Evolutionary conservation across 2,329 filamentous ascomycete genomes (phyloP), one percentile per base, ranked within the genome.

Genomic region (Pyrenochaeta sp.): DNA sequence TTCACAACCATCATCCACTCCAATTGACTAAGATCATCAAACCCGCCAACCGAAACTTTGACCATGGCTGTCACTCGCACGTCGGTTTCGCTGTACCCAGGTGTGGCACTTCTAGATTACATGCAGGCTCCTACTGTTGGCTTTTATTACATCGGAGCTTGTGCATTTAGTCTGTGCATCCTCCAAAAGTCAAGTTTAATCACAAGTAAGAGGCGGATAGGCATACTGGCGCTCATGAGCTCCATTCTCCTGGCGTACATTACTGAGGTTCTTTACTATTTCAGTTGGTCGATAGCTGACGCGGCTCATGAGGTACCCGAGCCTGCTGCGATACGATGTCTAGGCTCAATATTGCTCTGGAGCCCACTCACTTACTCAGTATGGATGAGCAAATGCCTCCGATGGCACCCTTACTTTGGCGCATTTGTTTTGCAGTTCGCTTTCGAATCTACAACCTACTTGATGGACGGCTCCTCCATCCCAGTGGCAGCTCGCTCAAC

Each of bases 311-410:
- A 64, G 36, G 54, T 72, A n/a, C 68, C 71, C 6, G 61, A 75
- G 33, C 63, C 72, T 45, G 63, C 68, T 10, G 72, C 71, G 11
- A 65, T 74, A 35, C 69, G 68, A 31, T 72, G 69, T 56, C 47
- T 76, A 2, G 68, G 72, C 4, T 72, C 69, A 0, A 70, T 75
- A 31, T 60, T 76, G 0, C 62, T 73, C 32, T 76, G 71, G 72
- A 58, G 55, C 15, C 61, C 64, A 3, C 56, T 74, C 2, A 56
- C 54, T 5, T 63, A 68, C 21, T 57, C 64, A 7, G 17, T 75
- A 11, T 61, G 66, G 51, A 60, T 58, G 4, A 61, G 60, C 23
- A 61, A 65, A 18, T 48, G 56, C 3, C 52, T 72, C 17, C 61
- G 60, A 37, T 75, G 72, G 74, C 60, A 70, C 51, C 67, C 71